Base-by-base conservation (phyloP, 768 basidiomycete species). In the Mycena leptocephala region DNA sequence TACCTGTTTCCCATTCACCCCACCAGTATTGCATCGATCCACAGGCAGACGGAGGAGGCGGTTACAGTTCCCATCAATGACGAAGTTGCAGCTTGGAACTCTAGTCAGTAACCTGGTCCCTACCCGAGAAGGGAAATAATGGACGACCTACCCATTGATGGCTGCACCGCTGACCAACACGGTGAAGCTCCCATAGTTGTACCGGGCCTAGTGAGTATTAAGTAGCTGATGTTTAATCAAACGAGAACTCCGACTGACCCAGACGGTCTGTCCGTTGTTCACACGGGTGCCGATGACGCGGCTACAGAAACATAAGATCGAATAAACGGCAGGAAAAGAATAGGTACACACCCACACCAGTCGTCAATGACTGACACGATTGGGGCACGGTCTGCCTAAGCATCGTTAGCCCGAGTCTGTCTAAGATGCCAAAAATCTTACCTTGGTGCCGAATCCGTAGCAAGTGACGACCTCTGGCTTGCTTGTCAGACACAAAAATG, bases 21-120 rank as follows among this genome's bases (percentile, higher is more conserved):
- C 77, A 20, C 64, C 30, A 28, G 79, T 80, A 46, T 80, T 76
- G 41, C 77, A 78, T 26, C 46, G 13, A 51, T 80, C 77, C n/a
- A 76, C 48, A 5, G 75, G 75, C 30, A 73, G 33, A 7, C 79
- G 72, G 51, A 80, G 79, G 41, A 80, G 79, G 28, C 79, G 66
- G 70, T 74, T 76, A 28, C 76, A 80, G 58, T 80, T 80, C 22
- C 75, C 65, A 30, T 78, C 79, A 41, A 78, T 73, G 20, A 48
- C 63, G 51, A 74, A 80, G 65, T 4, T 13, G 48, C 59, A 62
- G 24, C 59, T 62, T 6, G 24, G 8, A 39, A 62, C 11, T 0
- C 14, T 5, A 24, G 37, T 56, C n/a, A 62, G 11, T 26, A n/a
- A 8, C 4, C 39, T 9, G 24, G 1, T 22, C 22, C 59, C 2